Conservation (phyloP, 2,329 filamentous ascomycete species). For the Hortaea sp. region DNA sequence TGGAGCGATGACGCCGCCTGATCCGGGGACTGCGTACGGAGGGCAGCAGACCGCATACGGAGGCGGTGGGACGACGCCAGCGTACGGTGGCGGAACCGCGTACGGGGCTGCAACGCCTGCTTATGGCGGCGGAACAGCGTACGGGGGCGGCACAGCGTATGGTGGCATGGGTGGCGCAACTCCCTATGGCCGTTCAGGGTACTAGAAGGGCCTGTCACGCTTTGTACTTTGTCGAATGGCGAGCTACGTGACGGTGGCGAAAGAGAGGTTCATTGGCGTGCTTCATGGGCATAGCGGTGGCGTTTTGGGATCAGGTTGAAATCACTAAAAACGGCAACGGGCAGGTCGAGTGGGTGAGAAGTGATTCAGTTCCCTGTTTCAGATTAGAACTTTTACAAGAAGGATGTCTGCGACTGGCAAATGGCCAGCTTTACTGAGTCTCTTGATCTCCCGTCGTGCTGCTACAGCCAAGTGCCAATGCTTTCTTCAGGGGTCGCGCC, state of each 20-base stretch:
- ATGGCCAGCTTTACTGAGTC: no score
- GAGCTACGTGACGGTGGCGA: neutral
- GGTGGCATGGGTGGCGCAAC: slow-evolving; percentile 6
- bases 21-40: slow-evolving; percentile 3
- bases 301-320: neutral
- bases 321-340: no score
- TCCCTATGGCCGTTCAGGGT: slow-evolving; percentile 8
- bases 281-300: neutral
- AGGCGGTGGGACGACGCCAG: slow-evolving; percentile 4
- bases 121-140: slow-evolving; percentile 6
- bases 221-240: neutral
- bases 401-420: no score
- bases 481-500: no score
- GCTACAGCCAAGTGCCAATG: no score
- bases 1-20: slow-evolving; percentile 27
- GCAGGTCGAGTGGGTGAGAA: no score
- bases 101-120: slow-evolving; percentile 4
- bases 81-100: slow-evolving; percentile 2
- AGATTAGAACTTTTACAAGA: no score
- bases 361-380: no score
- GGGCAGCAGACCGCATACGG: slow-evolving; percentile 3
- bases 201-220: neutral
- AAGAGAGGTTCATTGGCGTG: neutral
- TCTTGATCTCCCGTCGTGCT: no score
- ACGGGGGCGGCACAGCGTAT: slow-evolving; percentile 3